Conservation (phyloP, 768 basidiomycete species). For the Saitozyma podzolica region DNA sequence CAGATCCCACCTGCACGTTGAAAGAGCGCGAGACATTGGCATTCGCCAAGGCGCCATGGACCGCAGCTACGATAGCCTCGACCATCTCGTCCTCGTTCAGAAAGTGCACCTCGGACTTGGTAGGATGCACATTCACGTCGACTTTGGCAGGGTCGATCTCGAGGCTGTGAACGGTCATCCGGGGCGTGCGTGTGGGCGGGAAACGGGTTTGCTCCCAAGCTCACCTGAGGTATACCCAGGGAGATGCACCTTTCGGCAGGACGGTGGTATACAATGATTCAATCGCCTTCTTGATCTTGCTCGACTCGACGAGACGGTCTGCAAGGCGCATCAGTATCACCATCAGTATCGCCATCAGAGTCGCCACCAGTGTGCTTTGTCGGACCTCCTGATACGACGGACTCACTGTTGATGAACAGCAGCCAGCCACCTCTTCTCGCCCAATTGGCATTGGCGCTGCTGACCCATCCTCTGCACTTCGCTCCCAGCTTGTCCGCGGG, state of each 20-base stretch:
- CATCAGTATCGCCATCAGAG: neutral
- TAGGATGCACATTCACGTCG: slow-evolving; percentile 97
- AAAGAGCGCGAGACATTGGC: slow-evolving; percentile 55
- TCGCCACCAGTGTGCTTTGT: neutral
- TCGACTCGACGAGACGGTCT: slow-evolving; percentile 92
- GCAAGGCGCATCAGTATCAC: neutral
- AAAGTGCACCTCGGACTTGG: slow-evolving; percentile 92
- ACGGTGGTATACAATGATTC: slow-evolving; percentile 81
- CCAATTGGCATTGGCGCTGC: slow-evolving; percentile 79
- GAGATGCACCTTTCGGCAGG: slow-evolving; percentile 82
- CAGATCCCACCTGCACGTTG: slow-evolving; percentile 48
- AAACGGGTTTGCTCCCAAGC: slow-evolving; percentile 10
- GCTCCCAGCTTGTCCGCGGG: slow-evolving; percentile 60
- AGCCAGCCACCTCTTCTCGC: slow-evolving; percentile 80
- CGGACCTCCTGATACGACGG: neutral
- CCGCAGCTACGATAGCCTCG: slow-evolving; percentile 68
- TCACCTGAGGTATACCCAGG: slow-evolving; percentile 95
- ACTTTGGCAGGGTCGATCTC: slow-evolving; percentile 81
- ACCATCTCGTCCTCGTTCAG: slow-evolving; percentile 85
- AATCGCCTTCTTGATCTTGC: slow-evolving; percentile 78
- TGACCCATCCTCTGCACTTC: slow-evolving; percentile 73
- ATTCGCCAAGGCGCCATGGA: slow-evolving; percentile 65
- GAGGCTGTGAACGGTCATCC: slow-evolving; percentile 58
- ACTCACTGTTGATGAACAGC: slow-evolving; percentile 91
- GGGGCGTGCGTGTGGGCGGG: neutral